Evolutionary conservation across 139 green algal species (phyloP).

Genomic region (Limnomonas spitsbergensis): DNA sequence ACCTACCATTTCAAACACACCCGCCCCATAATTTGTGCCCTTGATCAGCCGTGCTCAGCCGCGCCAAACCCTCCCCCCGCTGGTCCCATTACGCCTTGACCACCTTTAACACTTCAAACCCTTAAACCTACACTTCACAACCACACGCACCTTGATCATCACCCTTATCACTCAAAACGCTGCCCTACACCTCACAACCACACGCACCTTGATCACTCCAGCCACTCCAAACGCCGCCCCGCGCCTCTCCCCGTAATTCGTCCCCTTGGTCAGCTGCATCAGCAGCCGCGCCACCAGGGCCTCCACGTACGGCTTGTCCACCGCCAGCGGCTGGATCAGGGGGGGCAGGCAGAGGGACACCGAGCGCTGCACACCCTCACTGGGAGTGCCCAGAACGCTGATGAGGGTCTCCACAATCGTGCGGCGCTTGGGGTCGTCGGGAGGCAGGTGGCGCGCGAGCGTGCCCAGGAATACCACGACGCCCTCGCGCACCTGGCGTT

Average conservation of each 20-base stretch:
- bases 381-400: slow-evolving; percentile 84
- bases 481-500: slow-evolving; percentile 85
- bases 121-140: too few species aligned
- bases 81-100: too few species aligned
- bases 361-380: slow-evolving; percentile 76
- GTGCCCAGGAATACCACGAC: slow-evolving; percentile 91
- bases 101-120: too few species aligned
- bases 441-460: slow-evolving; percentile 77
- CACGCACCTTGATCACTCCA: too few species aligned
- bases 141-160: too few species aligned
- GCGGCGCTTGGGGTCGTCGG: slow-evolving; percentile 59
- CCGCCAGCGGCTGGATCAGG: slow-evolving; percentile 63
- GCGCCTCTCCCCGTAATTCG: slow-evolving; percentile 70
- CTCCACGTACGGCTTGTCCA: slow-evolving; percentile 28
- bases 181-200: too few species aligned
- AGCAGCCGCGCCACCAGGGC: slow-evolving; percentile 54
- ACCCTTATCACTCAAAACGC: too few species aligned
- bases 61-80: too few species aligned
- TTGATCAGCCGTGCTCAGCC: too few species aligned
- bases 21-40: too few species aligned
- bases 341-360: slow-evolving; percentile 71
- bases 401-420: slow-evolving; percentile 52
- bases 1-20: too few species aligned
- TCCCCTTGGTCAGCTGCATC: slow-evolving; percentile 46
- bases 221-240: slow-evolving; percentile 91